Base-by-base conservation (phyloP, 371 early-diverging fungal species). In the Actinomortierella ambigua region DNA sequence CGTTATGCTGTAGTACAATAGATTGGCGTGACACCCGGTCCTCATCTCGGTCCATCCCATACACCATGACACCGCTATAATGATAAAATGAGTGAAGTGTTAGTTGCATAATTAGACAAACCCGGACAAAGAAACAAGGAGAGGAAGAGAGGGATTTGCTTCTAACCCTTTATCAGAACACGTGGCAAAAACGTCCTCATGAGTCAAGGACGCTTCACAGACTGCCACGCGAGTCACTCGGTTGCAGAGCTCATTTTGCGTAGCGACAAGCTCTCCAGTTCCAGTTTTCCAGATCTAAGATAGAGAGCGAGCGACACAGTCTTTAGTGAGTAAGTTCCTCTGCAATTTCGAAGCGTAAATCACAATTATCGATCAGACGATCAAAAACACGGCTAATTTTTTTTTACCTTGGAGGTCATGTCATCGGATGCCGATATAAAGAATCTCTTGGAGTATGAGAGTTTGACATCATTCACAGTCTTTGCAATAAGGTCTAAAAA, bases 391-490 rank as follows among this genome's bases (percentile, higher is more conserved):
- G n/a, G n/a, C n/a, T n/a, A n/a, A n/a, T n/a, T n/a, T 34, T 34
- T 9, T 28, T 18, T 8, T 55, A 73, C 75, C 75, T 57, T 73
- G 0, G 63, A 47, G 26, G 52, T 55, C 49, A 53, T 48, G 22
- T 73, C 75, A 20, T 67, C 60, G 0, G 67, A 59, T 2, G 63
- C 75, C 1, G 68, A 67, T 39, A 66, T 59, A 3, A 73, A 63
- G 42, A 67, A 73, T 15, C 44, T 39, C 24, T 63, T 47, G 0
- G 75, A 73, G 28, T 63, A 55, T 0, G 68, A 63, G 3, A 67
- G 57, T 28, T 73, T 73, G 51, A 73, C 57, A 5, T 73, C 75
- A 42, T 73, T 73, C 41, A 73, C 68, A 8, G 75, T 67, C 9
- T 34, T 34, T 34, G 11, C 34, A 11, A 34, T 34, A 34, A 11